Conservation (phyloP, 352 stramenopile genomes). For the Blastocystis sp. region DNA sequence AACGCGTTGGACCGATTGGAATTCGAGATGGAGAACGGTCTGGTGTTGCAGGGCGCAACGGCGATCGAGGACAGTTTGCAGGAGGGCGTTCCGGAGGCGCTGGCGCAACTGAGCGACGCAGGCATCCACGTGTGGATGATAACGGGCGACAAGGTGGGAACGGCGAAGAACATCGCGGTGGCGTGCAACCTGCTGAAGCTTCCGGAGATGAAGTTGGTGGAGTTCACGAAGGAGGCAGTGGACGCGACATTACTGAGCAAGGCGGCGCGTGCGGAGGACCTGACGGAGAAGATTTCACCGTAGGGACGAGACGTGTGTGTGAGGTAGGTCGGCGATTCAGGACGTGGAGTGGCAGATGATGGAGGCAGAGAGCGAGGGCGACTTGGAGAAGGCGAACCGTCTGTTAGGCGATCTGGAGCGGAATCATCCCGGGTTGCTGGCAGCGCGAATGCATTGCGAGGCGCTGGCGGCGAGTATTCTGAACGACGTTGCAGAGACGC, state of each 20-base stretch:
- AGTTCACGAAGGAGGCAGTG: slow-evolving; percentile 15
- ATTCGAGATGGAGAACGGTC: slow-evolving; percentile 66
- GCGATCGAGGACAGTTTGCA: slow-evolving; percentile 92
- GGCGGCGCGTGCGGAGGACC: neutral
- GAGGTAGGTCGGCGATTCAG: slow-evolving; percentile 34
- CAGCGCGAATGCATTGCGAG: neutral
- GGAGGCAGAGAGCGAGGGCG: neutral
- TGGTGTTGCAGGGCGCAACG: slow-evolving; percentile 82
- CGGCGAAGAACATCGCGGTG: slow-evolving; percentile 91
- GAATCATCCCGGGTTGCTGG: neutral
- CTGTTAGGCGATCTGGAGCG: neutral
- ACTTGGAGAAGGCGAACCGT: neutral
- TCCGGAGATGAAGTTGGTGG: slow-evolving; percentile 56
- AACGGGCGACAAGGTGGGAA: slow-evolving; percentile 96
- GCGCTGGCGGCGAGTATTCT: neutral
- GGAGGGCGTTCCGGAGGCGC: slow-evolving; percentile 83
- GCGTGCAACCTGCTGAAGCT: slow-evolving; percentile 86
- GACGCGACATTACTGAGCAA: slow-evolving; percentile 12
- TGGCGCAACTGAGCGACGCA: slow-evolving; percentile 80
- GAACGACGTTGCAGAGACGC: neutral
- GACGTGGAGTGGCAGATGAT: neutral
- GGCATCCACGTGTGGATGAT: slow-evolving; percentile 97
- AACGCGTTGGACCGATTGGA: slow-evolving; percentile 58
- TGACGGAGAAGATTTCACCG: slow-evolving; percentile 51
- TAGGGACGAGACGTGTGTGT: slow-evolving; percentile 13